Conservation (phyloP, 2,329 filamentous ascomycete genomes). For the Alternaria consortialis region DNA sequence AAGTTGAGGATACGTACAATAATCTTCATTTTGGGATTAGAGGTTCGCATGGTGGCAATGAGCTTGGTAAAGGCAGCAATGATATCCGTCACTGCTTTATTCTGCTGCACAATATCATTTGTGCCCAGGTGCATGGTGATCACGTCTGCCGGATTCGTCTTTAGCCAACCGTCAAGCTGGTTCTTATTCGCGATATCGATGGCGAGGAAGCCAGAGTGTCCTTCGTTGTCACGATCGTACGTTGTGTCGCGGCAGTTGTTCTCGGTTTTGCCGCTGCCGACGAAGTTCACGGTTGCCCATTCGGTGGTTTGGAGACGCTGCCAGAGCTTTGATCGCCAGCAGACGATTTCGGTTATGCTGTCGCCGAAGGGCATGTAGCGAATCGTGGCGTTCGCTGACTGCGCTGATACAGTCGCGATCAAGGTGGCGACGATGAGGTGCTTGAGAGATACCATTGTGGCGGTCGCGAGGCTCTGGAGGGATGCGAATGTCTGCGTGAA, state of each 20-base stretch:
- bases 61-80: conserved; percentile 55
- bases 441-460: conserved; percentile 32
- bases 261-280: conserved; percentile 44
- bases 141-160: conserved; percentile 55
- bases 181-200: conserved; percentile 56
- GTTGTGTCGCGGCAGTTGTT: conserved; percentile 49
- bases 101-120: conserved; percentile 55
- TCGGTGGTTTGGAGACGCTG: conserved; percentile 53
- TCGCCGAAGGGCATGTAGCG: conserved; percentile 57
- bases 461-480: neutral
- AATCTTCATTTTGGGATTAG: conserved; percentile 56
- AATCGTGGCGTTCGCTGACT: conserved; percentile 27
- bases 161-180: conserved; percentile 56
- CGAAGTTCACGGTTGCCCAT: conserved; percentile 52
- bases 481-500: neutral
- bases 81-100: conserved; percentile 49
- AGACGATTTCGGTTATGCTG: conserved; percentile 57
- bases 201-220: conserved; percentile 56
- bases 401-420: conserved; percentile 17
- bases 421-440: conserved; percentile 25
- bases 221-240: conserved; percentile 58
- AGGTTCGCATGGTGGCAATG: conserved; percentile 46
- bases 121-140: conserved; percentile 59
- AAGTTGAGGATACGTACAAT: conserved; percentile 44
- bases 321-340: conserved; percentile 57